Evolutionary conservation across 1,284 basidiomycete species (phyloP), one percentile per base, ranked within the genome.

Genomic region (Puccinia sorghi): DNA sequence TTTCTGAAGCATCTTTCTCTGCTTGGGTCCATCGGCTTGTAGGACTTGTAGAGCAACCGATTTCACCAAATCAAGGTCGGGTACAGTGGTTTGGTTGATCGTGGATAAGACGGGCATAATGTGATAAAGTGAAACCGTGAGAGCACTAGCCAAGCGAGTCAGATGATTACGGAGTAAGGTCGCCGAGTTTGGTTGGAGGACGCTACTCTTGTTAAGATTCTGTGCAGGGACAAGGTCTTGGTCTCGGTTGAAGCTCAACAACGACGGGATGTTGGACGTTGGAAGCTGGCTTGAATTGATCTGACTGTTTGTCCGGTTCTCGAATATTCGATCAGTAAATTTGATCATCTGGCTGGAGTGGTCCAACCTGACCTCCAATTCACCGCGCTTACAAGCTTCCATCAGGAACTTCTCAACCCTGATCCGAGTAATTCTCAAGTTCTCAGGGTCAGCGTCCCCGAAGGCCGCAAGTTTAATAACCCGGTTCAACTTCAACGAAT

Each of bases 351-450:
- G 92, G 12, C 89, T 89, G 61, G 91, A 90, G 85, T 99, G 97
- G 86, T 99, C 94, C 69, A 98, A 90, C 25, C 91, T 90, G 80
- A 97, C 91, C 83, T 88, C 89, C 79, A 98, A 88, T 85, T 97
- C 94, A 59, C 94, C 93, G 17, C 91, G 90, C 80, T 92, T 90
- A 80, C 93, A 93, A 80, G 93, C 94, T 75, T 91, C 91, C 90
- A 97, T 94, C 81, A 97, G 87, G 86, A 97, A 98, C 79, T 85
- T 85, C 77, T 86, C 86, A 72, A 86, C 84, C 70, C 85, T 84
- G 39, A 83, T 83, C 15, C 82, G 82, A 50, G 82, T 82, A n/a
- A 72, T 69, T 25, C 48, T 63, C 37, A 83, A 80, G 72, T 84
- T 82, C 70, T 82, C 83, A 39, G 92, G 91, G 85, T 97, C 94